Evolutionary conservation across 2,329 filamentous ascomycete genomes (phyloP).

Genomic region (Aureobasidium subglaciale): DNA sequence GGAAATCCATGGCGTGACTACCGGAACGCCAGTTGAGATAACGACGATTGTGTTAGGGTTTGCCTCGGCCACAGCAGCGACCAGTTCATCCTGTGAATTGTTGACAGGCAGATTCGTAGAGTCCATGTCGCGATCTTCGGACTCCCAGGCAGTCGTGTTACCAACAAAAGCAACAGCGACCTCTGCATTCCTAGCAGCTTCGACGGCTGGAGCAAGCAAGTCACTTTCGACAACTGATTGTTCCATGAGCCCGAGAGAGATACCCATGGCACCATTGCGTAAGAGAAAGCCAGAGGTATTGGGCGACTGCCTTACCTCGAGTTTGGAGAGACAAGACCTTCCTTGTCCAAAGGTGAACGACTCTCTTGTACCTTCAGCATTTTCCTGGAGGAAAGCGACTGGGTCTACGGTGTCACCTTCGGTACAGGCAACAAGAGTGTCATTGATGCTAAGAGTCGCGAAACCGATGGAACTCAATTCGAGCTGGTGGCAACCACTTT

Average conservation of each 20-base stretch:
- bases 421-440: neutral
- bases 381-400: neutral
- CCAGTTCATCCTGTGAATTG: constrained; percentile 57
- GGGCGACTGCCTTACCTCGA: neutral
- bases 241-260: neutral
- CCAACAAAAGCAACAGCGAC: constrained; percentile 64
- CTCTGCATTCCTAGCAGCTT: constrained; percentile 56
- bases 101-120: constrained; percentile 52
- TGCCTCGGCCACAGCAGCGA: constrained; percentile 54
- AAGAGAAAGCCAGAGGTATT: neutral
- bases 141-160: constrained; percentile 27
- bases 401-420: neutral
- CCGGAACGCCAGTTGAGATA: constrained; percentile 69
- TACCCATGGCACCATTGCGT: neutral
- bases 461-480: neutral
- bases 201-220: constrained; percentile 45
- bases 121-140: constrained; percentile 55
- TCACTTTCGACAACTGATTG: neutral
- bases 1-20: constrained; percentile 33
- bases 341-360: neutral
- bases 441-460: neutral
- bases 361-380: neutral
- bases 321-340: neutral
- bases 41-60: constrained; percentile 67
- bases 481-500: neutral